phyloP scores from a whole-genome alignment of 176 grass and related monocot species.

The Puccinellia tenuiflora region DNA sequence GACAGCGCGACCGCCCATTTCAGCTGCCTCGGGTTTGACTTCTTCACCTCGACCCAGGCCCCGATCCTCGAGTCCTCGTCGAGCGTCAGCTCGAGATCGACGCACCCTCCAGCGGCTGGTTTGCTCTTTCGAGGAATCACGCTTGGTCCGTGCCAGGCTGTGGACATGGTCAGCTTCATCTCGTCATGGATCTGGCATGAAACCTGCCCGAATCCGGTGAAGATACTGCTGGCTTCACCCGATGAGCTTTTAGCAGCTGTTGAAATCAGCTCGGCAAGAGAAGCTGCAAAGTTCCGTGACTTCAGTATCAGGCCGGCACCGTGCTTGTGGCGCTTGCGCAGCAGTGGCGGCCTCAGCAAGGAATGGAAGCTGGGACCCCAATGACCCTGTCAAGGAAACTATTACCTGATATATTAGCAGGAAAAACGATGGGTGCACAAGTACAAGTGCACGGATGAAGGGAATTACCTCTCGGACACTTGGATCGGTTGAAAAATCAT shows the following conservation, averaged over 20 bases:
- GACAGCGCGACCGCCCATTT: slow-evolving; percentile 57
- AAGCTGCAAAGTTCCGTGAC: slow-evolving; percentile 47
- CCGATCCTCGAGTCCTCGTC: slow-evolving; percentile 80
- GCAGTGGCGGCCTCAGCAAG: slow-evolving; percentile 57
- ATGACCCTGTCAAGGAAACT: slow-evolving; percentile 61
- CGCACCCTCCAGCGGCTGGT: slow-evolving; percentile 45
- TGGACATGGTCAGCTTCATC: slow-evolving; percentile 60
- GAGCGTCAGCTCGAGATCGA: slow-evolving; percentile 49
- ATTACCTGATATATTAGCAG: slow-evolving; percentile 44
- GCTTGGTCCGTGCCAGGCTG: slow-evolving; percentile 43
- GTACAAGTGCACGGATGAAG: neutral
- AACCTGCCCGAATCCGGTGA: slow-evolving; percentile 60
- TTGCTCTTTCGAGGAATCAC: slow-evolving; percentile 32
- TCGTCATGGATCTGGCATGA: slow-evolving; percentile 45
- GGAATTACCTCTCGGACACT: slow-evolving; percentile 56
- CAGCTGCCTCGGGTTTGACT: slow-evolving; percentile 24
- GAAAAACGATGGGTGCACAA: slow-evolving; percentile 3
- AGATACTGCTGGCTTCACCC: slow-evolving; percentile 35
- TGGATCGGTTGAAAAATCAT: slow-evolving; percentile 52
- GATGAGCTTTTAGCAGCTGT: slow-evolving; percentile 3
- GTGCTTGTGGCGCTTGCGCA: slow-evolving; percentile 44
- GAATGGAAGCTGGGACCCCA: slow-evolving; percentile 37
- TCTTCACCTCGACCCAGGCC: slow-evolving; percentile 63
- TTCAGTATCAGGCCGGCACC: slow-evolving; percentile 57
- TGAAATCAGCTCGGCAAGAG: slow-evolving; percentile 53